Base-by-base conservation (phyloP, 208 protist species). In the Acanthamoeba healyi region DNA sequence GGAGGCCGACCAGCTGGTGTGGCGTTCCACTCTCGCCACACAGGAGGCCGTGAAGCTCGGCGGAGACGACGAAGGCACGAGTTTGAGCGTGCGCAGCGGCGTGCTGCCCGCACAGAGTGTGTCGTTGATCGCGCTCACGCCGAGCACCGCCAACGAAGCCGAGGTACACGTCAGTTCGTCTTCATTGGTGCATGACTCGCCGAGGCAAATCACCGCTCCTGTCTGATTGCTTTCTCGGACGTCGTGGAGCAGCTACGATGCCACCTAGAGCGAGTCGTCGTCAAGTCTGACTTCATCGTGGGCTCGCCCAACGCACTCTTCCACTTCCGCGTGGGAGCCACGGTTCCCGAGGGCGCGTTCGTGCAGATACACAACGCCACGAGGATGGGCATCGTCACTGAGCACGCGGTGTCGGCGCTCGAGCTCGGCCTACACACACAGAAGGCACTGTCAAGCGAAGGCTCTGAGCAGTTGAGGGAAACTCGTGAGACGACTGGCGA, bases 341-440 rank as follows among this genome's bases (percentile, higher is more conserved):
- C 74, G 7, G 44, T 58, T 5, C 74, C 74, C 2, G 74, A 84
- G 26, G 38, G 26, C 9, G 46, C 74, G 26, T 58, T 58, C 32
- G 74, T 84, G 29, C 74, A 84, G 46, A 36, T 84, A 5, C 38
- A 84, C 74, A 84, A 9, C 38, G 24, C 44, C 74, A 84, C 74
- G 4, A 84, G 36, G 26, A 36, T 84, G n/a, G 58, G 0, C 74
- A 32, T 84, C 0, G 46, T 49, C 22, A 32, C 42, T 40, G 32
- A 84, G 17, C 44, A 84, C 32, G 7, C 74, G 5, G 42, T 22
- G 5, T 58, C 74, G 1, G 42, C 46, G 32, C 44, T 56, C n/a
- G 74, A 84, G 22, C 15, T 84, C 22, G 9, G 19, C 32, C 74
- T 58, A 3, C 74, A 84, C 44, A 84, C 74, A 5, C 72, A 72